Percentiles rank a stretch among this genome's conserved stretches.
Conservation (phyloP, 2,329 filamentous ascomycete genomes). For the Penicillium sp. region DNA sequence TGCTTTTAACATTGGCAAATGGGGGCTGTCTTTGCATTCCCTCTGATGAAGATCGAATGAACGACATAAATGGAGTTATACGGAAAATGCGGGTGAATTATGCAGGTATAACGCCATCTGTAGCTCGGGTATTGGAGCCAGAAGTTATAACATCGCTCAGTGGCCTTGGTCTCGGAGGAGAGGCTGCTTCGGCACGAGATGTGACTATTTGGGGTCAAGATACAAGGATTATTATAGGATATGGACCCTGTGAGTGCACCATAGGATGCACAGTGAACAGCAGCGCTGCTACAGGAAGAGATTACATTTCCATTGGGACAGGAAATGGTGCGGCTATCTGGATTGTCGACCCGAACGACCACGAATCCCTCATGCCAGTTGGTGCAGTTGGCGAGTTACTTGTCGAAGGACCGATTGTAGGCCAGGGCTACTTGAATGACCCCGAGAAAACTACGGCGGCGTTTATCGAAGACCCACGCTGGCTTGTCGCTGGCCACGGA, state of each 20-base stretch:
- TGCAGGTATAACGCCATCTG: conserved; percentile 54
- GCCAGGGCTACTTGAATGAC: conserved; percentile 38
- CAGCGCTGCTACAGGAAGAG: conserved; percentile 8
- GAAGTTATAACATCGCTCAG: conserved; percentile 36
- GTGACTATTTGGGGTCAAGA: conserved; percentile 25
- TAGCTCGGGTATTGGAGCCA: conserved; percentile 40
- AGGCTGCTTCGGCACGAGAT: conserved; percentile 25
- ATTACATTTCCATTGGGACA: conserved; percentile 16
- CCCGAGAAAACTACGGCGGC: conserved; percentile 17
- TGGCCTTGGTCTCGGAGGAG: conserved; percentile 33
- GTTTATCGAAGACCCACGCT: conserved; percentile 21
- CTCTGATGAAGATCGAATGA: conserved; percentile 39
- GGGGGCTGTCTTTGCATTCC: conserved; percentile 57
- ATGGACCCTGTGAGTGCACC: conserved; percentile 15
- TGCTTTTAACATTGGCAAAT: conserved; percentile 18
- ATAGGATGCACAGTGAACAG: conserved; percentile 24
- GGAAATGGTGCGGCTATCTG: conserved; percentile 17
- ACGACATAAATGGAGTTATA: conserved; percentile 45
- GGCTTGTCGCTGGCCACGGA: conserved; percentile 14
- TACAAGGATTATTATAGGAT: conserved; percentile 7
- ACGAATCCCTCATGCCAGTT: conserved; percentile 24
- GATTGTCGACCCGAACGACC: conserved; percentile 22
- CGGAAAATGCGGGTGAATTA: conserved; percentile 46
- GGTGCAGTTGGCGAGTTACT: conserved; percentile 40
- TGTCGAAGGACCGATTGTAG: conserved; percentile 37